Percentiles rank a stretch among this genome's conserved stretches.
Conservation (phyloP, 176 grass and related monocot genomes). For the Zea mays region Zm-B73-REFERENCE-NAM-5.0 NC_050104.1:154848501-154849000, state of each 20-base stretch:
- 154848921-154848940: background rate
- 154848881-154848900: background rate
- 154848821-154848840: background rate
- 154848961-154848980: slow-evolving; percentile 75
- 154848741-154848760: background rate
- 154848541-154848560: background rate
- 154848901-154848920: background rate
- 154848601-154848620: no score
- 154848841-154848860: background rate
- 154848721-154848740: background rate
- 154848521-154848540: background rate
- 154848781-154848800: slow-evolving; percentile 1
- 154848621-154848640: background rate
- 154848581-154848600: background rate
- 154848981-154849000: slow-evolving; percentile 90
- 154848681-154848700: slow-evolving; percentile 11
- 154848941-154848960: slow-evolving; percentile 14
- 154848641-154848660: background rate
- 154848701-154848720: slow-evolving; percentile 22
- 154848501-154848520: slow-evolving; percentile 17
- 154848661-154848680: background rate
- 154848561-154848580: slow-evolving; percentile 3
- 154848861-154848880: background rate
- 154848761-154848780: background rate
- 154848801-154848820: background rate